These are phyloP conservation scores for Pugionium cornutum DNA, from an alignment of 345 rosid species.

Conservation along the genomic window DNA sequence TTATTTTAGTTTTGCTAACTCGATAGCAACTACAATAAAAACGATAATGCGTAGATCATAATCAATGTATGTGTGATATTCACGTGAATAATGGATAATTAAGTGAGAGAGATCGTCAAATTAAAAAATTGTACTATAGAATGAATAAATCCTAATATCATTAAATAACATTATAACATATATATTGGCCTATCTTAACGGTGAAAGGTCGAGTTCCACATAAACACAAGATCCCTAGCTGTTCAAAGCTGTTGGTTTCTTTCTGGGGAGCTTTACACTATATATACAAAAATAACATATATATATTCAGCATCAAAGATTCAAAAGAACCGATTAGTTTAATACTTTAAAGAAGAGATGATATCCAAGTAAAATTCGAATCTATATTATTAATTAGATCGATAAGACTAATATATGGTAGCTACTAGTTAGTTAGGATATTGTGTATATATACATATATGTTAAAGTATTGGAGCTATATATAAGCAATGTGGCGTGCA, in stretches of 20 bases:
- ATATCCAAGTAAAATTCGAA: slow-evolving; percentile 32
- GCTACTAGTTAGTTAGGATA: slow-evolving; percentile 38
- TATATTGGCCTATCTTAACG: slow-evolving; percentile 34
- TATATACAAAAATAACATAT: slow-evolving; percentile 11
- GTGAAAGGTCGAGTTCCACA: slow-evolving; percentile 44
- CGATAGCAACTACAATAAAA: no score
- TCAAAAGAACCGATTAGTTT: slow-evolving; percentile 8
- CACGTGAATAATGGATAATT: slow-evolving; percentile 18
- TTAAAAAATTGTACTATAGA: not conserved
- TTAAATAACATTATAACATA: not conserved
- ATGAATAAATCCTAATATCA: slow-evolving; percentile 1
- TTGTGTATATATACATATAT: slow-evolving; percentile 1
- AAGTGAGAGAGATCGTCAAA: slow-evolving; percentile 3
- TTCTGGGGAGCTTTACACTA: slow-evolving; percentile 33
- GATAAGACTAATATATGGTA: slow-evolving; percentile 26
- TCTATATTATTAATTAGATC: slow-evolving; percentile 15
- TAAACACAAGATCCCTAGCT: slow-evolving; percentile 36
- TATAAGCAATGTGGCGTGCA: slow-evolving; percentile 38
- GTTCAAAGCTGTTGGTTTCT: slow-evolving; percentile 42
- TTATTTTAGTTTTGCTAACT: no score
- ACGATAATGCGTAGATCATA: slow-evolving; percentile 24
- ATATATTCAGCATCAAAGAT: slow-evolving; percentile 21
- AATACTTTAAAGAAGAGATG: not conserved
- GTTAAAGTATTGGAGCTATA: slow-evolving; percentile 26
- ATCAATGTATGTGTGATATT: slow-evolving; percentile 29